Conservation (phyloP, 1,284 basidiomycete genomes). For the Termitomyces sp. region DNA sequence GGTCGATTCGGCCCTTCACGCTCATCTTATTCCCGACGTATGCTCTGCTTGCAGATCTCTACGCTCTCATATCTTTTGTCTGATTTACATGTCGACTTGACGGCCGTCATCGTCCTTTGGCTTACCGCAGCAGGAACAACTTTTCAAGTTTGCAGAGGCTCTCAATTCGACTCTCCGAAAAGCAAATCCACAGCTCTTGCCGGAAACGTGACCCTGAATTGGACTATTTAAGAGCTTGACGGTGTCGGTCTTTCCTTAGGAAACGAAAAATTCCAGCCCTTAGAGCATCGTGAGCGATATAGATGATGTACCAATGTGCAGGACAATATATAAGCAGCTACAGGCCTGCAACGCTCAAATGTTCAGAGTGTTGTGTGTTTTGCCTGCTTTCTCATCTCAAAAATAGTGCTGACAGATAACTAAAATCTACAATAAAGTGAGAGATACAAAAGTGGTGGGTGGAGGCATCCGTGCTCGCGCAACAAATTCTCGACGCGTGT, state of each 20-base stretch:
- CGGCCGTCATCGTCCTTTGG: slow-evolving; percentile 7
- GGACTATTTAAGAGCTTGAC: slow-evolving; percentile 26
- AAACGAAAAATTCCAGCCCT: slow-evolving; percentile 81
- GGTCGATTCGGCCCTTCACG: too few relatives aligned
- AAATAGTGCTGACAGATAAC: neutral
- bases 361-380: slow-evolving; percentile 55
- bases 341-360: slow-evolving; percentile 54
- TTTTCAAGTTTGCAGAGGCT: slow-evolving; percentile 6
- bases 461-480: slow-evolving; percentile 55
- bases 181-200: slow-evolving; percentile 30
- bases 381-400: neutral
- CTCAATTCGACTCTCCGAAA: slow-evolving; percentile 21
- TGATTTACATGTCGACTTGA: neutral
- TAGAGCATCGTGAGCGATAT: slow-evolving; percentile 81
- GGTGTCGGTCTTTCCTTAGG: slow-evolving; percentile 63
- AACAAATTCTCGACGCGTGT: slow-evolving; percentile 76
- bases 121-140: slow-evolving; percentile 7
- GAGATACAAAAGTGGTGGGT: slow-evolving; percentile 44
- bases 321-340: slow-evolving; percentile 67
- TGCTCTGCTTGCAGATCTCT: too few relatives aligned
- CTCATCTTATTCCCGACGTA: too few relatives aligned
- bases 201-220: slow-evolving; percentile 29
- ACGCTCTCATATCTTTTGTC: too few relatives aligned
- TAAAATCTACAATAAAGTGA: slow-evolving; percentile 55
- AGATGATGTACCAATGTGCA: slow-evolving; percentile 72